Base-by-base conservation (phyloP, 2,329 filamentous ascomycete genomes). In the Helicocarpus griseus region DNA sequence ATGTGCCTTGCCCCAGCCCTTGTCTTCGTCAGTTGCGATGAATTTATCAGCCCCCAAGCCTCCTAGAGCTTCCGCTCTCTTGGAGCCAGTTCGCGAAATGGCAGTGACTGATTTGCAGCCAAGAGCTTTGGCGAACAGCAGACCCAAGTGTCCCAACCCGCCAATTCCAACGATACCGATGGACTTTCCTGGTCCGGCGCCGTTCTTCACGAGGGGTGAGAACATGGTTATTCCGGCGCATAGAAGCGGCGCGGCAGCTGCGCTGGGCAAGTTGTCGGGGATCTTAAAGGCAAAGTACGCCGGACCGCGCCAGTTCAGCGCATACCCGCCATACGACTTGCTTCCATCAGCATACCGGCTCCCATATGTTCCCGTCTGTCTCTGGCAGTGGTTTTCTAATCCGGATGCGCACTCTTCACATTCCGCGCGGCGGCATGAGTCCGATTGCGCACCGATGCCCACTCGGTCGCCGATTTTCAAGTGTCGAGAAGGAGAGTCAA, bases 191-290 rank as follows among this genome's bases (percentile, higher is more conserved):
- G 83, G 82, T 0, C 86, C 86, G 31, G 80, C 77, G 1, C 79
- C 80, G 33, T 86, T 81, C 26, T 83, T 77, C 47, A 77, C 77
- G 14, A 93, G 68, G 0, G 87, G 87, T 4, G 78, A 78, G 63
- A 79, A 93, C 0, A 84, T 78, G 0, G 87, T 93, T 49, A 91
- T 76, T 1, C 88, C 87, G 1, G 82, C 87, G 62, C 87, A 91
- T 26, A 91, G 75, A 73, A 93, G 81, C 1, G 87, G 86, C 1
- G 86, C 79, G 1, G 78, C 79, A 52, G 76, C 71, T 8, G 72
- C 73, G 28, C 69, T 74, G 1, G 67, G 60, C 26, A 83, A 55
- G 0, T 54, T 62, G 13, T 76, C 72, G 0, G 80, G 80, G 53
- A 83, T 81, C 60, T 70, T 74, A 60, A 81, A 69, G 0, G 75